Percentiles rank a stretch among this genome's conserved stretches.
Conservation (phyloP, 768 basidiomycete species). For the Plicaturopsis crispa region DNA sequence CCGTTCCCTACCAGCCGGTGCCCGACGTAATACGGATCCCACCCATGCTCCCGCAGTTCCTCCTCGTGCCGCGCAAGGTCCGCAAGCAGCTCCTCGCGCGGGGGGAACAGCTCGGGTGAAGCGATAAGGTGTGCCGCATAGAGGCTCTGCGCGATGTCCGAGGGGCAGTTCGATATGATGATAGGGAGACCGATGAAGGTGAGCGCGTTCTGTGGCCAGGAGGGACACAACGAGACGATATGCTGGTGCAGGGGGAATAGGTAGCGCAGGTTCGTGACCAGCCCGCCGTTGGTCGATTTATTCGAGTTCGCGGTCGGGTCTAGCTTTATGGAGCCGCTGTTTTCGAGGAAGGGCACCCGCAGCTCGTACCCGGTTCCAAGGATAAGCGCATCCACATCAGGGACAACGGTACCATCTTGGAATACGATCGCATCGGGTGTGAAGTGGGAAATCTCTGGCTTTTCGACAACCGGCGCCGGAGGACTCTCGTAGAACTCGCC, state of each 20-base stretch:
- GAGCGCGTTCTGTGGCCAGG: constrained; percentile 41
- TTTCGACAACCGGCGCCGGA: constrained; percentile 20
- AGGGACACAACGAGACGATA: constrained; percentile 42
- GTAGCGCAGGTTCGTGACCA: constrained; percentile 44
- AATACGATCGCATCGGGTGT: constrained; percentile 36
- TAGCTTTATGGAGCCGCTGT: no score
- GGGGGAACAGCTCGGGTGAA: constrained; percentile 31
- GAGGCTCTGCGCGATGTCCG: constrained; percentile 42
- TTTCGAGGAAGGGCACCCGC: constrained; percentile 39
- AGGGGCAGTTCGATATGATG: constrained; percentile 38
- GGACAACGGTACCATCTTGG: constrained; percentile 32
- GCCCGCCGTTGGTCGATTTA: constrained; percentile 8
- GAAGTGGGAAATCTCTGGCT: constrained; percentile 43
- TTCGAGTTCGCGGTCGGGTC: constrained; percentile 9
- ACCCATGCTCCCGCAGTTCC: constrained; percentile 28
- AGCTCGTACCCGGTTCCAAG: constrained; percentile 51
- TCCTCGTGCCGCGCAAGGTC: constrained; percentile 36
- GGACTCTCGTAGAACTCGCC: constrained; percentile 9
- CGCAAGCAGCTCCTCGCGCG: constrained; percentile 28
- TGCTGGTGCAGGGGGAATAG: constrained; percentile 48
- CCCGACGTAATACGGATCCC: constrained; percentile 41
- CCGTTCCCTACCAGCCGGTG: constrained; percentile 33
- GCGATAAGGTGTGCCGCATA: constrained; percentile 38
- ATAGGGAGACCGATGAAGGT: constrained; percentile 49
- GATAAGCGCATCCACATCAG: constrained; percentile 40